Evolutionary conservation across 1,139 yeast genomes (phyloP), one percentile per base, ranked within the genome.

Genomic region (Candida smagusa): DNA sequence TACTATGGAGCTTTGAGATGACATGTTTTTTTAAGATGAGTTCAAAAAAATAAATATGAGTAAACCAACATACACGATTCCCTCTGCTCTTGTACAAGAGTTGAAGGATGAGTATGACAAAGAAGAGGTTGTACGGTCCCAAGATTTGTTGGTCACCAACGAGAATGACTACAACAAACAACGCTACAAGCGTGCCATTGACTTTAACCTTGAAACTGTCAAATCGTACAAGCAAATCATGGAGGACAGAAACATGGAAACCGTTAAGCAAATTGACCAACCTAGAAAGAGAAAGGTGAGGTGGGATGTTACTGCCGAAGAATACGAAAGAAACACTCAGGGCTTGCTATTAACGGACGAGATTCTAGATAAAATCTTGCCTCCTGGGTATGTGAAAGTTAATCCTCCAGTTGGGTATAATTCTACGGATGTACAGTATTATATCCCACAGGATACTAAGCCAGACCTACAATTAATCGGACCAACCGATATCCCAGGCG

Each of bases 401-500:
- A 54, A 61, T 1, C 72, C 73, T 1, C 87, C 89, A 0, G 56
- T 59, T 6, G 71, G 64, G 25, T 78, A 68, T 48, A 16, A 16
- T 16, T 16, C 19, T 5, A 16, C 19, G 5, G 19, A 16, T 16
- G 19, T 16, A 5, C 19, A 16, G 5, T 16, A 16, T 16, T 16
- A 4, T 4, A 55, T 58, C 25, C 79, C 73, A 8, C 45, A 43
- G 33, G 58, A 47, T 35, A 57, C 33, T 2, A 55, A 55, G 0
- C 68, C 72, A 0, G 74, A 73, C 38, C 24, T 23, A 34, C 22
- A 37, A 43, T 19, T 37, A 26, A 48, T 79, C 3, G 38, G 41
- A 6, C 72, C 81, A 2, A 59, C 77, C 0, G 83, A 81, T 28
- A 67, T 83, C 3, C 84, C 89, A 0, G 90, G 84, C 0, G 73